phyloP scores from a whole-genome alignment of 2,329 filamentous ascomycete species.

The Pseudogymnoascus sp. region DNA sequence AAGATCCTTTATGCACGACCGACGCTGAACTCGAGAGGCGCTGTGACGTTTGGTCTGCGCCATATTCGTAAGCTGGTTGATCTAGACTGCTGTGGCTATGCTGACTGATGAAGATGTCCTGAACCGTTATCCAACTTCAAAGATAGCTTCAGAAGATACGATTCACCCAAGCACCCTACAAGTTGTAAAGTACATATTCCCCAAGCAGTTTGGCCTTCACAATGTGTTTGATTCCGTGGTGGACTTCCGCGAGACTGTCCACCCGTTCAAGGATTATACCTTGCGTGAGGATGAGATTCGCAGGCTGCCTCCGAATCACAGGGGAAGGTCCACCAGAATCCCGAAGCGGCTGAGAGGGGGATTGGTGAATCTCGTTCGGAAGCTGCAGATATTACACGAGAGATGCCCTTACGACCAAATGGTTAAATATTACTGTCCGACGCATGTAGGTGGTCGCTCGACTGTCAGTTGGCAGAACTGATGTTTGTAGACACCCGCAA shows the following conservation, averaged over 20 bases:
- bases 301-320: constrained; percentile 15
- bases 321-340: constrained; percentile 29
- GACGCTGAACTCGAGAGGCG: constrained; percentile 58
- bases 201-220: constrained; percentile 79
- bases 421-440: constrained; percentile 73
- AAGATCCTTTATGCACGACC: constrained; percentile 82
- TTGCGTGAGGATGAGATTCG: constrained; percentile 75
- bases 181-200: constrained; percentile 89
- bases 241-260: constrained; percentile 57
- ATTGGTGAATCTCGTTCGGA: constrained; percentile 51
- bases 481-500: not conserved
- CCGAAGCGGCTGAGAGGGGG: constrained; percentile 65
- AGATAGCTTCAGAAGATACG: constrained; percentile 14
- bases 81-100: constrained; percentile 17
- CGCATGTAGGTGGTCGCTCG: constrained; percentile 30
- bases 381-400: constrained; percentile 62
- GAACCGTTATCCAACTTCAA: constrained; percentile 52
- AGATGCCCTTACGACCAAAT: constrained; percentile 75
- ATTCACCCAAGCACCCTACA: constrained; percentile 54
- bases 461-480: not conserved
- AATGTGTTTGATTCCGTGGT: constrained; percentile 79
- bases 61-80: constrained; percentile 63
- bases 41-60: constrained; percentile 66
- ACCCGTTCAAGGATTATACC: constrained; percentile 78
- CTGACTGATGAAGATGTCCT: constrained; percentile 58